Percentiles rank a stretch among this genome's conserved stretches.
These are phyloP conservation scores for Pseudopithomyces chartarum DNA, from an alignment of 2,329 filamentous ascomycete genomes.

Conservation along the genomic window DNA sequence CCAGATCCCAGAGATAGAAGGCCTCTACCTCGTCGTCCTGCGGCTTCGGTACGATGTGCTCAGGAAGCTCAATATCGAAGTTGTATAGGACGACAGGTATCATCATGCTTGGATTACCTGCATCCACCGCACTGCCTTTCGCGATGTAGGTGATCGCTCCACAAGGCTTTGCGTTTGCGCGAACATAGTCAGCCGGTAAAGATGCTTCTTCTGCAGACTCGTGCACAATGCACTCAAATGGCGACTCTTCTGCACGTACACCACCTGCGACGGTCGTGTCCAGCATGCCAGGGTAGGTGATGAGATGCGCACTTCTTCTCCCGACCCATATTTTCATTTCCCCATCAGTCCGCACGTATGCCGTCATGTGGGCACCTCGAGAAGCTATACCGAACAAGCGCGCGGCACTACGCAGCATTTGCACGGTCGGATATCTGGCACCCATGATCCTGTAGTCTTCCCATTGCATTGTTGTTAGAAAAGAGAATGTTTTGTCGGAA, in stretches of 20 bases:
- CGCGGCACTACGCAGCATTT: constrained; percentile 44
- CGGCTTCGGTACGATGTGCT: constrained; percentile 25
- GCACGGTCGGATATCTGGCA: constrained; percentile 48
- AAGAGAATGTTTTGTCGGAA: not conserved
- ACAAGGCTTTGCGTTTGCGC: constrained; percentile 23
- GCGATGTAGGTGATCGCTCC: constrained; percentile 84
- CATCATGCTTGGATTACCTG: constrained; percentile 55
- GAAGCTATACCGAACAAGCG: constrained; percentile 46
- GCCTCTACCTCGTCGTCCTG: constrained; percentile 78
- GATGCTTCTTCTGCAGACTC: constrained; percentile 35
- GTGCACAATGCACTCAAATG: constrained; percentile 29
- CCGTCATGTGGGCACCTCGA: constrained; percentile 44
- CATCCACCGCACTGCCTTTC: constrained; percentile 72
- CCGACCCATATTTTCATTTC: constrained; percentile 80
- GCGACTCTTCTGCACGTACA: constrained; percentile 21
- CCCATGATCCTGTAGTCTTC: constrained; percentile 32
- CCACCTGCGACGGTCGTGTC: constrained; percentile 64
- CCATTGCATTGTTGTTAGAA: not conserved
- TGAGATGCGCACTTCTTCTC: constrained; percentile 72
- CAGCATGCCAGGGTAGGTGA: constrained; percentile 82
- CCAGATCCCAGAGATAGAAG: constrained; percentile 75
- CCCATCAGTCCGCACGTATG: constrained; percentile 41
- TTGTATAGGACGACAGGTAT: constrained; percentile 40
- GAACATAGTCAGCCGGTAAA: constrained; percentile 21
- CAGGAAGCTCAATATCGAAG: constrained; percentile 39